Evolutionary conservation across 2,329 filamentous ascomycete genomes (phyloP).

Genomic region (Claviceps maximensis): DNA sequence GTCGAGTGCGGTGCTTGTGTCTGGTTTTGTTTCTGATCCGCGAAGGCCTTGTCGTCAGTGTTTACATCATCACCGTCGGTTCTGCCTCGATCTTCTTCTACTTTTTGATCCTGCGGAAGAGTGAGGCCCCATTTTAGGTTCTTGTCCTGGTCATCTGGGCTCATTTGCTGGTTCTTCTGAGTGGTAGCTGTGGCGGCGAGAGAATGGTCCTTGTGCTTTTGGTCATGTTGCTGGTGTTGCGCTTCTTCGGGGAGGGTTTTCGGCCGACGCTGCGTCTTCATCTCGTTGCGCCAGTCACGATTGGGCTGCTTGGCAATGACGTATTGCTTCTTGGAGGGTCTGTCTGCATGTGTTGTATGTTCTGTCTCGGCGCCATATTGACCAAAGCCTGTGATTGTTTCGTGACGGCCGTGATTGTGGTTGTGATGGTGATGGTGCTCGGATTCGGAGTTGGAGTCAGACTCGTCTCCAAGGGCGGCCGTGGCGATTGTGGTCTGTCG

Average conservation of each 20-base stretch:
- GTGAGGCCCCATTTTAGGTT: constrained; percentile 36
- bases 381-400: constrained; percentile 38
- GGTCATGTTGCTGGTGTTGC: constrained; percentile 26
- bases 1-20: not conserved
- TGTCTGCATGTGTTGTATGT: constrained; percentile 17
- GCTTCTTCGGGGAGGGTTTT: constrained; percentile 48
- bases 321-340: constrained; percentile 24
- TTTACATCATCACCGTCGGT: too few species aligned
- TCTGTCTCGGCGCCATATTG: constrained; percentile 30
- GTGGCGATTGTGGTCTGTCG: constrained; percentile 21
- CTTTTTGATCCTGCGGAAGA: constrained; percentile 28
- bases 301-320: constrained; percentile 48
- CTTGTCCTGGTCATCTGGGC: not conserved
- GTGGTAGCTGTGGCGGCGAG: constrained; percentile 8
- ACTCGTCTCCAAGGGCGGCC: constrained; percentile 22
- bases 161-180: not conserved
- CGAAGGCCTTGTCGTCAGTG: not conserved
- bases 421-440: constrained; percentile 15
- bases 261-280: constrained; percentile 30
- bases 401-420: constrained; percentile 20
- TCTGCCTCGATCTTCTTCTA: not conserved
- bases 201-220: too few species aligned
- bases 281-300: constrained; percentile 48
- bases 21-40: not conserved
- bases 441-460: constrained; percentile 31